Evolutionary conservation across 148 eudicot genomes (phyloP).

Genomic region (Chenopodium quinoa): DNA sequence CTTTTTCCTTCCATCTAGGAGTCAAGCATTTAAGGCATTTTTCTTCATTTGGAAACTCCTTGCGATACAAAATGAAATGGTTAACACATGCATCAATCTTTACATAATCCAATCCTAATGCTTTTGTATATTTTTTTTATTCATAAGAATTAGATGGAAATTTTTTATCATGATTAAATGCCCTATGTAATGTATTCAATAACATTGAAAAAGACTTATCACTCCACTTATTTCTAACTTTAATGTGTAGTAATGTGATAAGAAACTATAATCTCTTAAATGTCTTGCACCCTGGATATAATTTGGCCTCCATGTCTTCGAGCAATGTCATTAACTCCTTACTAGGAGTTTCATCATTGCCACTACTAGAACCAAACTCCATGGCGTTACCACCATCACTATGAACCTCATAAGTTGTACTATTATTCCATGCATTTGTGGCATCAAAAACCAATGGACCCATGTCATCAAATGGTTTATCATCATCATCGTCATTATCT

Average conservation of each 20-base stretch:
- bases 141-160: slow-evolving; percentile 10
- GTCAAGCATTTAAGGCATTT: background rate
- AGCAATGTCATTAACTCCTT: background rate
- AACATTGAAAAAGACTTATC: slow-evolving; percentile 22
- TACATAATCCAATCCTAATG: slow-evolving; percentile 14
- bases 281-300: too few species aligned
- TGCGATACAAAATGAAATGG: background rate
- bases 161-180: slow-evolving; percentile 2
- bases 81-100: slow-evolving; percentile 14
- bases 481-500: background rate
- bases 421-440: background rate
- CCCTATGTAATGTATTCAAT: slow-evolving; percentile 12
- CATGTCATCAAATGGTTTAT: background rate
- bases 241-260: slow-evolving; percentile 13
- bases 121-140: slow-evolving; percentile 14
- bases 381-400: background rate
- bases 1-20: background rate
- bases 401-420: background rate
- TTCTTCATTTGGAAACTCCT: background rate
- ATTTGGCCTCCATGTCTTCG: background rate
- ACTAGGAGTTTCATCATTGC: background rate
- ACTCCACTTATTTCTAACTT: slow-evolving; percentile 6
- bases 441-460: background rate
- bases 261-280: too few species aligned
- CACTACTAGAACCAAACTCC: background rate